Base-by-base conservation (phyloP, 768 basidiomycete species). In the Kwoniella newhampshirensis region DNA sequence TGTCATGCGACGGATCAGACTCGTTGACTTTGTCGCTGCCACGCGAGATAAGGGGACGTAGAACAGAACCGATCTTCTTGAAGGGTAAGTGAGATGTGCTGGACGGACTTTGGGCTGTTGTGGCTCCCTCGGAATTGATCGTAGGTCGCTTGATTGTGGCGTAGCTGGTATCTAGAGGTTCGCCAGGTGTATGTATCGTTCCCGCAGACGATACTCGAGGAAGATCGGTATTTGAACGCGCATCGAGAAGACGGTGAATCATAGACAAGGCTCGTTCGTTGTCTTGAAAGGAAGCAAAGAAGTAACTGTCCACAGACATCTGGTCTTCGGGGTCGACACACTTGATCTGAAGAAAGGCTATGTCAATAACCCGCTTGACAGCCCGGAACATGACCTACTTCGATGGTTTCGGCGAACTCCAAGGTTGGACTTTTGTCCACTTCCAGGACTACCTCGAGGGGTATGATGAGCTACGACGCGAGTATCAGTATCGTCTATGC, bases 341-440 rank as follows among this genome's bases (percentile, higher is more conserved):
- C 77, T 91, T 91, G 63, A 97, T 55, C 62, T 64, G 52, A 3
- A 35, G 6, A 37, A 32, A 13, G 32, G 6, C 13, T 25, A 20
- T 46, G 21, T 53, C 62, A n/a, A 21, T 4, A 25, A 9, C n/a
- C n/a, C n/a, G n/a, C n/a, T n/a, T n/a, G n/a, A n/a, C n/a, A n/a
- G n/a, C n/a, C n/a, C n/a, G n/a, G n/a, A 25, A 15, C 41, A 13
- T 15, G 44, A 25, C 20, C 32, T 46, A 41, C 69, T 53, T 97
- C 92, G 57, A 99, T 87, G 0, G 92, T 93, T 74, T 96, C 92
- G 61, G 90, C 92, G 70, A 97, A 97, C 71, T 97, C 94, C 80
- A 97, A 86, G 1, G 88, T 88, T 0, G 85, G 82, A 7, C 89
- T 88, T 70, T 85, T 85, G 59, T 94, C 92, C 26, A 97, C 86